phyloP scores from a whole-genome alignment of 2,329 filamentous ascomycete species.

The Fusarium penzigii region DNA sequence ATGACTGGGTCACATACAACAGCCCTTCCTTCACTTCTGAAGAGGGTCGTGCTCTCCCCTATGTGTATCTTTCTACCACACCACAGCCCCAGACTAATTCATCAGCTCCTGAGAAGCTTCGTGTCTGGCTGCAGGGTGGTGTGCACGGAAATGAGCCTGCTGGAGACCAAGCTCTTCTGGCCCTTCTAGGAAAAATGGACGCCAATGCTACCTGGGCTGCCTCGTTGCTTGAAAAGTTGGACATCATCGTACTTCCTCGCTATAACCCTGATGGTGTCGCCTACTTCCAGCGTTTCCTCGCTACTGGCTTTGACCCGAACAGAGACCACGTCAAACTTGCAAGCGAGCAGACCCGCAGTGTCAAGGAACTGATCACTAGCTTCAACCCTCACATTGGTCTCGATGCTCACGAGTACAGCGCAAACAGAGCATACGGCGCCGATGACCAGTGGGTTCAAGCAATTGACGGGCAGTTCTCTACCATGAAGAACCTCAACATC shows the following conservation, averaged over 20 bases:
- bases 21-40: conserved; percentile 24
- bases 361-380: conserved; percentile 24
- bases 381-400: conserved; percentile 29
- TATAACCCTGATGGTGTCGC: conserved; percentile 33
- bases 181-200: conserved; percentile 30
- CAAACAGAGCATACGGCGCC: conserved; percentile 25
- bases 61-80: conserved; percentile 16
- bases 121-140: conserved; percentile 30
- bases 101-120: conserved; percentile 20
- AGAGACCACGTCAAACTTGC: conserved; percentile 31
- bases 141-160: conserved; percentile 33
- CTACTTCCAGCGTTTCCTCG: conserved; percentile 30
- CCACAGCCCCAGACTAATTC: conserved; percentile 15
- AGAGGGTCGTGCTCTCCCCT: conserved; percentile 24
- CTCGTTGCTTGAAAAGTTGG: conserved; percentile 28
- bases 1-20: conserved; percentile 26
- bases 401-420: conserved; percentile 30
- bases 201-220: conserved; percentile 27
- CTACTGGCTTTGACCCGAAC: conserved; percentile 30
- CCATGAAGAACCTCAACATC: conserved; percentile 32
- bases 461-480: conserved; percentile 27
- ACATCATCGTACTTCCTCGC: conserved; percentile 30
- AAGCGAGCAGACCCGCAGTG: conserved; percentile 24
- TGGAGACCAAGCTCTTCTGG: conserved; percentile 29
- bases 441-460: conserved; percentile 26